Conservation (phyloP, 169 alveolate genomes). For the Babesia bigemina region DNA sequence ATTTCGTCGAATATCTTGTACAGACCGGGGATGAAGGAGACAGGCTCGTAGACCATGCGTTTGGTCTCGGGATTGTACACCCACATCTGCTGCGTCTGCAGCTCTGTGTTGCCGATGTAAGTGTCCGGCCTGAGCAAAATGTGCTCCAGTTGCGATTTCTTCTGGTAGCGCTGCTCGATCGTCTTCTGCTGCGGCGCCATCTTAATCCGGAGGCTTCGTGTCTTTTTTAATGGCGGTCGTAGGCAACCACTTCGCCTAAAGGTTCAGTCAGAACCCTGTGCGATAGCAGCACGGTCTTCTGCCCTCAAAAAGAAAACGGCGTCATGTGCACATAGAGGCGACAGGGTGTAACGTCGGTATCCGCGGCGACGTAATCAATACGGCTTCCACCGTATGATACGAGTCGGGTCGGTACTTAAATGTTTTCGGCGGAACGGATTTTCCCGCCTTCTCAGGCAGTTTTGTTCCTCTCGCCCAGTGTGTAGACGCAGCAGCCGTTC, state of each 20-base stretch:
- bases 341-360: too few relatives aligned
- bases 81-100: conserved; percentile 92
- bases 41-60: conserved; percentile 84
- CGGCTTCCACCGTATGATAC: too few relatives aligned
- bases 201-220: neutral
- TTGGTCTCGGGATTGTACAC: conserved; percentile 87
- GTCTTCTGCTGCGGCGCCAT: conserved; percentile 80
- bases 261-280: neutral
- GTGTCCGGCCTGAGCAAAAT: conserved; percentile 98
- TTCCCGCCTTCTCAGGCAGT: too few relatives aligned
- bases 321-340: neutral
- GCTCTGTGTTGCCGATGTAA: conserved; percentile 95
- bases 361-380: too few relatives aligned
- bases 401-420: too few relatives aligned
- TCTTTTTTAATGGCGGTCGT: too few relatives aligned
- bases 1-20: conserved; percentile 98
- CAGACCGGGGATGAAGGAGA: conserved; percentile 95
- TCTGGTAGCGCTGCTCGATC: conserved; percentile 96
- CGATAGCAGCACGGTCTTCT: neutral
- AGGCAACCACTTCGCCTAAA: neutral
- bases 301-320: neutral
- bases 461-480: neutral
- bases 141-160: conserved; percentile 97
- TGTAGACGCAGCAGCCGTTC: neutral
- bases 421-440: too few relatives aligned